Evolutionary conservation across 176 grass and related monocot species (phyloP).

Genomic region (Rhipidocladum racemiflorum): DNA sequence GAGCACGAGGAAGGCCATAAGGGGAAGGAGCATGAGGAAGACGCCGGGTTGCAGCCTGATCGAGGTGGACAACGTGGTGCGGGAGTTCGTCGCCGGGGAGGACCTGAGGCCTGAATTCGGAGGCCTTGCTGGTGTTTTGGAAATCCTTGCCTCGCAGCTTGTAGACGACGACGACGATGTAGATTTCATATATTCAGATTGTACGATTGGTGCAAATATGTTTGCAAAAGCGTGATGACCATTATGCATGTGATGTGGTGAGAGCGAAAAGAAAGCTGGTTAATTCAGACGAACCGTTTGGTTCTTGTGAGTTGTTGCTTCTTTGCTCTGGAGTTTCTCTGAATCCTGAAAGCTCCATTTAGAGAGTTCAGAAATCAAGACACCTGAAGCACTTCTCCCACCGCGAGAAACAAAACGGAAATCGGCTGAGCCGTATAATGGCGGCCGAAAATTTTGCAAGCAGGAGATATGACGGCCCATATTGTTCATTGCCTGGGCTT

Average conservation of each 20-base stretch:
- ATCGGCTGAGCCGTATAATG: not conserved
- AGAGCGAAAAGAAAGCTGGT: not conserved
- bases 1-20: constrained; percentile 42
- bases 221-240: not conserved
- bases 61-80: constrained; percentile 60
- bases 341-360: not conserved
- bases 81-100: constrained; percentile 52
- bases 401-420: not conserved
- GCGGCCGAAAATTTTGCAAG: not conserved
- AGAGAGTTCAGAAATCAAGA: not conserved
- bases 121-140: constrained; percentile 30
- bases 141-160: constrained; percentile 38
- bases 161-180: not conserved
- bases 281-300: not conserved
- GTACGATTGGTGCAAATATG: not conserved
- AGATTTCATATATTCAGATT: not conserved
- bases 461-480: not conserved
- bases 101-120: constrained; percentile 41
- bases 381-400: not conserved
- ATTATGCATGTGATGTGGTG: not conserved
- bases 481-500: not conserved
- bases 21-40: constrained; percentile 53
- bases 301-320: not conserved
- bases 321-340: not conserved
- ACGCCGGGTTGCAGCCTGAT: constrained; percentile 64